These are phyloP conservation scores for Ascoidea rubescens DNA, from an alignment of 805 yeast species.

Conservation along the genomic window DNA sequence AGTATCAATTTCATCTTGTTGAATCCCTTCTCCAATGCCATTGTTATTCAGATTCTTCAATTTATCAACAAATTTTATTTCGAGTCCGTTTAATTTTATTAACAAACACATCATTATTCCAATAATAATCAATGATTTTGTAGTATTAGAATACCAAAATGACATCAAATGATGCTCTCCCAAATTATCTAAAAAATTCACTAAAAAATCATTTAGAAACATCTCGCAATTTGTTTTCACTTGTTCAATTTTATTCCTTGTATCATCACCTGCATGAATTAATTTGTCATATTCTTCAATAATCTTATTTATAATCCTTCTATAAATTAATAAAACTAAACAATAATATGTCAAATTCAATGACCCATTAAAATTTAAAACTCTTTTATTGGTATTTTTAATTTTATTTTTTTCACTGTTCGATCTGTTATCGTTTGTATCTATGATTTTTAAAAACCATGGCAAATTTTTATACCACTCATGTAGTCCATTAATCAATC, in stretches of 20 bases:
- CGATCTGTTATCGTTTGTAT: background rate
- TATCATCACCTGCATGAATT: background rate
- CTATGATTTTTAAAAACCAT: conserved; percentile 3
- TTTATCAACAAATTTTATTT: background rate
- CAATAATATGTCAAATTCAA: conserved; percentile 14
- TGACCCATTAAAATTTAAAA: conserved; percentile 11
- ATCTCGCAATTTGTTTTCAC: conserved; percentile 11
- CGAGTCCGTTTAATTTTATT: conserved; percentile 8
- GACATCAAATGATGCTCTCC: conserved; percentile 12
- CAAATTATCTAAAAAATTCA: conserved; percentile 12
- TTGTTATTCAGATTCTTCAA: background rate
- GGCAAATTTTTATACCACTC: conserved; percentile 15
- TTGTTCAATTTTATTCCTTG: background rate
- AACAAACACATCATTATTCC: conserved; percentile 12
- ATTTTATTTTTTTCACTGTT: background rate
- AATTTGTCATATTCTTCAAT: conserved; percentile 11
- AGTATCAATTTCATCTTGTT: background rate
- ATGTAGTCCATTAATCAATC: conserved; percentile 10
- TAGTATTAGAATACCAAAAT: conserved; percentile 12
- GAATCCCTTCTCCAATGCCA: background rate
- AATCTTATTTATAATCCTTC: conserved; percentile 13
- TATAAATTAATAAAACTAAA: conserved; percentile 12
- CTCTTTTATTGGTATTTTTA: background rate
- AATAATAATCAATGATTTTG: conserved; percentile 12
- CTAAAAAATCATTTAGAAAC: conserved; percentile 9